These are phyloP conservation scores for Xylariaceae sp. DNA, from an alignment of 2,329 filamentous ascomycete genomes.

Conservation along the genomic window DNA sequence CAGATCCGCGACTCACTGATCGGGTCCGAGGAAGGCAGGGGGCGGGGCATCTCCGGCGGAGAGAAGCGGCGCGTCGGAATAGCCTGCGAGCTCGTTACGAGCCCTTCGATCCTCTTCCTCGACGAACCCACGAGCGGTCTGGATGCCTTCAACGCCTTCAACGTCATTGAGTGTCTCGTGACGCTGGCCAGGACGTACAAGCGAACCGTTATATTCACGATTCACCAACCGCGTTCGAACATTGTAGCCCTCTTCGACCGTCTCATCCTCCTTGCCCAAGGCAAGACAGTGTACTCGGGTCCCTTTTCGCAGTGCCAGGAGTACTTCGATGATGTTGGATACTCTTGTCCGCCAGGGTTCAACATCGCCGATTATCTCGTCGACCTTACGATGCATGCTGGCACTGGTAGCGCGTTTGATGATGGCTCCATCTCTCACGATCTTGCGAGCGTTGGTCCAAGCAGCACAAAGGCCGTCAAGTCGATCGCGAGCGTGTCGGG, in stretches of 20 bases:
- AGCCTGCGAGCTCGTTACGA: constrained; percentile 94
- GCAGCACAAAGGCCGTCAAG: constrained; percentile 82
- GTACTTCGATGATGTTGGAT: constrained; percentile 90
- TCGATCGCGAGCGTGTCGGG: constrained; percentile 81
- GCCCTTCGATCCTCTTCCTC: constrained; percentile 91
- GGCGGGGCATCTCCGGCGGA: constrained; percentile 91
- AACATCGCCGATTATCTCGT: constrained; percentile 98
- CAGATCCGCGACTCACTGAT: constrained; percentile 93
- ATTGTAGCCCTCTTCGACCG: constrained; percentile 96
- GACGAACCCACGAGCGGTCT: constrained; percentile 95
- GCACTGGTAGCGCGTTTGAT: constrained; percentile 52
- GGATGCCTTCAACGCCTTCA: constrained; percentile 96
- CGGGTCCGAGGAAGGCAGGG: constrained; percentile 89
- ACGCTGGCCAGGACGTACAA: constrained; percentile 94
- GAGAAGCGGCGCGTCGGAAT: constrained; percentile 96
- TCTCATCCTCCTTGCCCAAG: constrained; percentile 82
- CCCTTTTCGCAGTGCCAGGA: constrained; percentile 80
- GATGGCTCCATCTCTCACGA: constrained; percentile 48
- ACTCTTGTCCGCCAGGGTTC: constrained; percentile 89
- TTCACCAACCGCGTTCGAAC: constrained; percentile 95
- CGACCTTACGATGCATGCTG: constrained; percentile 94
- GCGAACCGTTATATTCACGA: constrained; percentile 94
- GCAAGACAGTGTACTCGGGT: constrained; percentile 87
- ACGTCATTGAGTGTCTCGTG: constrained; percentile 92
- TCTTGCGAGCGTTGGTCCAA: constrained; percentile 64